These are phyloP conservation scores for Keqinozyma sinolaborantium DNA, from an alignment of 1,139 yeast genomes.

Conservation along the genomic window DNA sequence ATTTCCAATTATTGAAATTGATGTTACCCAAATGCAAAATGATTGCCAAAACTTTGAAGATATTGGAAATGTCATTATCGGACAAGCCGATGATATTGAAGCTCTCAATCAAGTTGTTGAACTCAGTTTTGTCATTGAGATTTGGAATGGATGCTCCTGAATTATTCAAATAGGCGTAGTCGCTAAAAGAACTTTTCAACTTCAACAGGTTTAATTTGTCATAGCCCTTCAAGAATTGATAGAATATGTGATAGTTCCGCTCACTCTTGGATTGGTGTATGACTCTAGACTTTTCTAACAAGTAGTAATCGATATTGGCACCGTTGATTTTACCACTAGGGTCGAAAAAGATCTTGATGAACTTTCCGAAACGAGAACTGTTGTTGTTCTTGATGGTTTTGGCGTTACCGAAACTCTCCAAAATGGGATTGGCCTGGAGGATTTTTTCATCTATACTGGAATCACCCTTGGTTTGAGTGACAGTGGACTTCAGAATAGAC, in stretches of 20 bases:
- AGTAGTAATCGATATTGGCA: conserved; percentile 92
- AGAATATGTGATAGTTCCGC: conserved; percentile 90
- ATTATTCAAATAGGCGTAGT: conserved; percentile 57
- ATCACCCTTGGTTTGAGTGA: conserved; percentile 14
- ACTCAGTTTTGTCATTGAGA: conserved; percentile 73
- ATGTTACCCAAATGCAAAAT: conserved; percentile 86
- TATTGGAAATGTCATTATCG: conserved; percentile 49
- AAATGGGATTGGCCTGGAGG: conserved; percentile 88
- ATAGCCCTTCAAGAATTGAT: conserved; percentile 77
- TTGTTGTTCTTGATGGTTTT: conserved; percentile 93
- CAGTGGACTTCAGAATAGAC: conserved; percentile 38
- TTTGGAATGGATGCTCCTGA: conserved; percentile 57
- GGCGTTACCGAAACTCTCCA: conserved; percentile 97
- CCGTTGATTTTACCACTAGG: conserved; percentile 68
- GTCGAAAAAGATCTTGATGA: conserved; percentile 81
- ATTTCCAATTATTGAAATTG: conserved; percentile 63
- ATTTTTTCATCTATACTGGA: conserved; percentile 73
- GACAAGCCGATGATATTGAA: conserved; percentile 73
- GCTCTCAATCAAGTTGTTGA: conserved; percentile 56
- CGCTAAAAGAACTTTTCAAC: conserved; percentile 40
- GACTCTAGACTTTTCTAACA: conserved; percentile 91
- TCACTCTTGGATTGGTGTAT: conserved; percentile 74
- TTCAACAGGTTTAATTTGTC: conserved; percentile 48
- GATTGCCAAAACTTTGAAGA: conserved; percentile 68
- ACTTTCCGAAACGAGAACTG: conserved; percentile 96